Evolutionary conservation across 768 basidiomycete genomes (phyloP), one percentile per base, ranked within the genome.

Genomic region (Pisolithus marmoratus): DNA sequence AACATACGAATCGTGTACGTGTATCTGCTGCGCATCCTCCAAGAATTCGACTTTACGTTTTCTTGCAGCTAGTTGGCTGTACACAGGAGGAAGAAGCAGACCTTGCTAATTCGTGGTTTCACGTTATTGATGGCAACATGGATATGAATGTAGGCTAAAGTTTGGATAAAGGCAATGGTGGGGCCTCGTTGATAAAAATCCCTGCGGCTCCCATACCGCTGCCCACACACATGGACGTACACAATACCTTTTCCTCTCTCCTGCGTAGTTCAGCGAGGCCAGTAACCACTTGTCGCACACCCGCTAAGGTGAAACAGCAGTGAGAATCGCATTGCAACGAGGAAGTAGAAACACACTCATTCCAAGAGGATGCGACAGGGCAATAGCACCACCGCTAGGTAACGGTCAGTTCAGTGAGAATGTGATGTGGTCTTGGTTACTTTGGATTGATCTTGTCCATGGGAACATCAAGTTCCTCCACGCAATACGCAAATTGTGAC

Each of bases 401-500:
- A 17, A 5, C 50, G 27, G 20, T 8, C n/a, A 9, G 56, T 9
- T 57, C 57, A 52, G 26, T 19, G 1, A 41, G 26, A 4, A 48
- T 15, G 26, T 4, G 8, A 8, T 7, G 45, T 20, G 22, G 26
- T 48, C 26, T 23, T 53, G 72, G 79, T 69, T 73, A 82, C 89
- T 91, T 84, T 45, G 89, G 83, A 63, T 96, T 96, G 60, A 94
- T 85, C 67, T 85, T 93, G 59, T 83, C 79, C 17, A 87, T 82
- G 2, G 85, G 81, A 42, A 95, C 76, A 24, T 76, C 73, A 23
- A 94, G 77, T 61, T 90, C 74, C 60, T 94, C 87, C 8, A 94
- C 83, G 48, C 90, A 94, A 70, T 93, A 87, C n/a, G 88, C 90
- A 54, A 91, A 94, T 63, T 95, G 93, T 1, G 90, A 93, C 0